A percentile compares a stretch with the other conserved stretches of the same genome.
These are phyloP conservation scores for Xanthoconium stramineum DNA, from an alignment of 768 basidiomycete species.

Conservation along the genomic window DNA sequence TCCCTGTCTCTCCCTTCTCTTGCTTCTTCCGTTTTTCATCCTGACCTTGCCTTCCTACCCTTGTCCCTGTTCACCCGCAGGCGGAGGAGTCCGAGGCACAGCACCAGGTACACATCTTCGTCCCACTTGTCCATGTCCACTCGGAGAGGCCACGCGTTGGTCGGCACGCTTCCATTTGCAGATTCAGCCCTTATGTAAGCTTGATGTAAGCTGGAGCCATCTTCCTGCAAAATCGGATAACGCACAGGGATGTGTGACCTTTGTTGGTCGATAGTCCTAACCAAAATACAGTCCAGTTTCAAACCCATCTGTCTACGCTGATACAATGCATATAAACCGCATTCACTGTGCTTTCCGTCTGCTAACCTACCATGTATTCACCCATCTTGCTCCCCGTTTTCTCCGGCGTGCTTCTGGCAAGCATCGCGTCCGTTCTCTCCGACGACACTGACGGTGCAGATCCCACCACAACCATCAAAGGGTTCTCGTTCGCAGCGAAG, in stretches of 20 bases:
- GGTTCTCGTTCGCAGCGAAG: constrained; percentile 22
- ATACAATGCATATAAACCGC: not conserved
- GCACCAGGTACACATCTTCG: constrained; percentile 68
- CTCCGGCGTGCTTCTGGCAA: constrained; percentile 32
- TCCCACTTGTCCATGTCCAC: constrained; percentile 28
- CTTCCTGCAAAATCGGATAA: no score
- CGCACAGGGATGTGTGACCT: not conserved
- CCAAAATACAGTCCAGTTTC: constrained; percentile 13
- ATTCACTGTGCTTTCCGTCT: not conserved
- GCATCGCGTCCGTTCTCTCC: constrained; percentile 23
- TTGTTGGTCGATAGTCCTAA: not conserved
- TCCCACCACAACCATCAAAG: constrained; percentile 6
- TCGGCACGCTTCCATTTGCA: constrained; percentile 43
- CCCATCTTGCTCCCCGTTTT: constrained; percentile 4
- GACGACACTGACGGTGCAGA: not conserved
- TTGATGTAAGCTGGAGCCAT: no score
- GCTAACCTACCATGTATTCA: constrained; percentile 14
- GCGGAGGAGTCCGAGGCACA: constrained; percentile 47
- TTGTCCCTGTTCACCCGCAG: constrained; percentile 34
- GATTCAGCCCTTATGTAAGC: no score
- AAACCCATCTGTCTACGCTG: constrained; percentile 1
- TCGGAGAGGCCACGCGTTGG: constrained; percentile 32
- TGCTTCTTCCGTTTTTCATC: constrained; percentile 51
- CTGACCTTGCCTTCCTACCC: constrained; percentile 28
- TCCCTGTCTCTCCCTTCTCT: constrained; percentile 47